phyloP scores from a whole-genome alignment of 257 asterid genomes.

The Rehmannia glutinosa region DNA sequence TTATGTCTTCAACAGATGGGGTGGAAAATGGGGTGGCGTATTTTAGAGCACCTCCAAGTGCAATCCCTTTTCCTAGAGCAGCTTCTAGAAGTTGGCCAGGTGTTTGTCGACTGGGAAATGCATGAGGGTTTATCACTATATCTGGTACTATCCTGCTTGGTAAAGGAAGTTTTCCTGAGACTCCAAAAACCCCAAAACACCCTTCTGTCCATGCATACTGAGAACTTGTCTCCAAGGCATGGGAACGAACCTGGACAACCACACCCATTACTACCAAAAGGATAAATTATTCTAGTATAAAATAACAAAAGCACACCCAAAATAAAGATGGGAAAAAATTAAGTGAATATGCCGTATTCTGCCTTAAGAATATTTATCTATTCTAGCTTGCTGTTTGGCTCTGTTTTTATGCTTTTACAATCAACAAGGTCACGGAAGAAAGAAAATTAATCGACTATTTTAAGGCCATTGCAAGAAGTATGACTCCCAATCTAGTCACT shows the following conservation, averaged over 20 bases:
- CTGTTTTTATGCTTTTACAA: no score
- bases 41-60: conserved; percentile 65
- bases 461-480: no score
- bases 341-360: no score
- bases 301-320: neutral
- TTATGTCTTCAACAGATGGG: conserved; percentile 63
- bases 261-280: neutral
- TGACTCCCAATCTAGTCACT: no score
- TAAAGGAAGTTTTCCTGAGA: conserved; percentile 93
- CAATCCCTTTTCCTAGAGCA: conserved; percentile 89
- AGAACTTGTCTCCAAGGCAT: conserved; percentile 89
- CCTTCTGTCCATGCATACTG: conserved; percentile 99
- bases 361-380: no score
- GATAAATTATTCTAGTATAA: neutral
- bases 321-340: no score
- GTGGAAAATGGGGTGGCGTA: conserved; percentile 93
- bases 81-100: conserved; percentile 94
- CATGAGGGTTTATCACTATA: conserved; percentile 92
- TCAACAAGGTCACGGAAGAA: no score
- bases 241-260: conserved; percentile 84
- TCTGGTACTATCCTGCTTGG: conserved; percentile 88
- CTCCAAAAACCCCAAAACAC: conserved; percentile 87
- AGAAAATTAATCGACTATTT: no score
- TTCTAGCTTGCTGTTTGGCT: no score
- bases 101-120: conserved; percentile 96